Percentiles rank a stretch among this genome's conserved stretches.
Conservation (phyloP, 2,329 filamentous ascomycete genomes). For the Coniella lustricola region DNA sequence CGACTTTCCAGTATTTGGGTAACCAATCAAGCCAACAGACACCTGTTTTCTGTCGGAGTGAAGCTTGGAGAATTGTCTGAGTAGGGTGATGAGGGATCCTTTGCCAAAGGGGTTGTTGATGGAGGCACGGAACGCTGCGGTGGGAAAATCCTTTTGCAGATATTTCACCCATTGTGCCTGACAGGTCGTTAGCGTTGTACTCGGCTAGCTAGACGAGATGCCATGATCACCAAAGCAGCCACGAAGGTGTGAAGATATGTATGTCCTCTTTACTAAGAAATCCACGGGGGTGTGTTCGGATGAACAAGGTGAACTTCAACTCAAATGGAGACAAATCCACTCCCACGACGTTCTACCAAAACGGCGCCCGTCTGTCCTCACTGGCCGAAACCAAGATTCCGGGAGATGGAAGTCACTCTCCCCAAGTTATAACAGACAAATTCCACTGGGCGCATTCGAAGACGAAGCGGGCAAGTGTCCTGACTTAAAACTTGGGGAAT, state of each 20-base stretch:
- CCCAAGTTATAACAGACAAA: conserved; percentile 99
- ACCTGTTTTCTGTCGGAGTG: conserved; percentile 92
- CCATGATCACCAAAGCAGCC: conserved; percentile 15
- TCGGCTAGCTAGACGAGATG: conserved; percentile 12
- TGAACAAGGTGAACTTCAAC: conserved; percentile 81
- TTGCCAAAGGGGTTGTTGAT: conserved; percentile 97
- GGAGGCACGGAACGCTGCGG: conserved; percentile 86
- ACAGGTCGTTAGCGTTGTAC: conserved; percentile 23
- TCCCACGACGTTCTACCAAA: conserved; percentile 77
- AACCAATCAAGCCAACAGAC: conserved; percentile 76
- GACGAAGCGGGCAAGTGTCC: conserved; percentile 63
- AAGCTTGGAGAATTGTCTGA: conserved; percentile 86
- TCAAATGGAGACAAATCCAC: conserved; percentile 80
- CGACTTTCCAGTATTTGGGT: conserved; percentile 92
- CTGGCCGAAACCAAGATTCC: conserved; percentile 57
- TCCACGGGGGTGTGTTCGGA: conserved; percentile 54
- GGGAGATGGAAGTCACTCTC: conserved; percentile 73
- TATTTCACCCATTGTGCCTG: conserved; percentile 89
- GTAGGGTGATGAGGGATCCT: conserved; percentile 82
- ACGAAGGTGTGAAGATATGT: conserved; percentile 36
- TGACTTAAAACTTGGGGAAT: conserved; percentile 66
- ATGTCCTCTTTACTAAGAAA: conserved; percentile 99
- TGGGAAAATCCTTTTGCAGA: conserved; percentile 86
- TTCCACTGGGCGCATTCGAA: conserved; percentile 58
- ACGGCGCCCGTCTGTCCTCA: conserved; percentile 71